Evolutionary conservation across 2,329 filamentous ascomycete species (phyloP).

Genomic region (Onygena corvina): DNA sequence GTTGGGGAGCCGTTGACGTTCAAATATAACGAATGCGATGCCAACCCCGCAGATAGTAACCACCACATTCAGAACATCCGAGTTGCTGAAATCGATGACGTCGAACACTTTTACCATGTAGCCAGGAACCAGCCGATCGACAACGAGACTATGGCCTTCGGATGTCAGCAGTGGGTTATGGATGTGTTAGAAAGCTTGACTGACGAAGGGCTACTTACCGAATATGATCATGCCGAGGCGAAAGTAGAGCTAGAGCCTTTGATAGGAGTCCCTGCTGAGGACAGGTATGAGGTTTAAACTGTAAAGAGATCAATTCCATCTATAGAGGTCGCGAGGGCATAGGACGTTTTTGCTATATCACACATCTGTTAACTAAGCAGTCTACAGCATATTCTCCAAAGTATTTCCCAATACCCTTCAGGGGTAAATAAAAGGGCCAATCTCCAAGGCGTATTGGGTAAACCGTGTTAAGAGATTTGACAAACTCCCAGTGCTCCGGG

Average conservation of each 20-base stretch:
- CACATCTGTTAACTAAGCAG: slow-evolving; percentile 11
- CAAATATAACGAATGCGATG: slow-evolving; percentile 5
- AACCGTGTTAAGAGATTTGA: slow-evolving; percentile 13
- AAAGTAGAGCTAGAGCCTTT: not conserved
- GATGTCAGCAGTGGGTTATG: not conserved
- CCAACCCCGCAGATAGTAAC: not conserved
- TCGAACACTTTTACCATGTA: too few species aligned
- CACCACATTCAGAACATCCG: not conserved
- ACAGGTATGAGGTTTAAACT: not conserved
- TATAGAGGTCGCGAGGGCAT: slow-evolving; percentile 16
- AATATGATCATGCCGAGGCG: not conserved
- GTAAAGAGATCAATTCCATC: slow-evolving; percentile 17
- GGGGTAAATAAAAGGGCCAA: slow-evolving; percentile 12
- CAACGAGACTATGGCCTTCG: too few species aligned
- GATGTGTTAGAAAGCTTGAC: not conserved
- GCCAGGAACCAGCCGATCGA: too few species aligned
- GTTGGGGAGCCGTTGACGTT: slow-evolving; percentile 3
- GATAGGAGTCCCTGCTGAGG: not conserved
- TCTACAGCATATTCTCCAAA: slow-evolving; percentile 12
- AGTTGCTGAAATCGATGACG: not conserved
- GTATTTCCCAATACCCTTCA: slow-evolving; percentile 11
- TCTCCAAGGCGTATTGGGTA: slow-evolving; percentile 9
- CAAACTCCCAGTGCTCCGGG: slow-evolving; percentile 20
- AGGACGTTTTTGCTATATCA: slow-evolving; percentile 9
- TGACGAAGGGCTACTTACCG: not conserved